A percentile compares a stretch with the other conserved stretches of the same genome.
Evolutionary conservation across 345 rosid genomes (phyloP).

Genomic region (Aquilaria sinensis): DNA sequence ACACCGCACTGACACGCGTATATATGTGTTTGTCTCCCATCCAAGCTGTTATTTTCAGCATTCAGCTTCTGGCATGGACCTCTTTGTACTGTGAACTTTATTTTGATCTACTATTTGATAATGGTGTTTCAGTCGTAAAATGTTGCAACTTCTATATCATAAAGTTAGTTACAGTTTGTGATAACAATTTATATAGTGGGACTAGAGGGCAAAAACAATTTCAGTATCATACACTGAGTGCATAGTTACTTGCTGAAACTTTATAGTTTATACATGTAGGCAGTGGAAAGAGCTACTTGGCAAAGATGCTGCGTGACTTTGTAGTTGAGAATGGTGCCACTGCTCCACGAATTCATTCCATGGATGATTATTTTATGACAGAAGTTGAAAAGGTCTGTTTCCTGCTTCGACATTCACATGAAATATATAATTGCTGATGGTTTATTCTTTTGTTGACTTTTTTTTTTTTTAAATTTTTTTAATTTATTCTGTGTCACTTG

Average conservation of each 20-base stretch:
- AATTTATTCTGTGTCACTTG: constrained; percentile 8
- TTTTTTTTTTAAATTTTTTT: background rate
- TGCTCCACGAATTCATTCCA: constrained; percentile 93
- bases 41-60: too few relatives aligned
- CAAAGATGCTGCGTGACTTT: constrained; percentile 81
- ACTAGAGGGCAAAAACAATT: background rate
- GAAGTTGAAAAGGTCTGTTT: constrained; percentile 84
- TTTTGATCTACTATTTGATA: too few relatives aligned
- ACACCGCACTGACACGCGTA: too few relatives aligned
- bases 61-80: too few relatives aligned
- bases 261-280: constrained; percentile 28
- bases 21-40: too few relatives aligned
- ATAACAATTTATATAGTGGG: background rate
- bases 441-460: background rate
- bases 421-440: too few relatives aligned
- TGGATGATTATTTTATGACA: constrained; percentile 98
- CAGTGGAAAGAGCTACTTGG: constrained; percentile 96
- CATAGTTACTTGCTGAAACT: background rate
- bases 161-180: background rate
- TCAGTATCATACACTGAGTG: background rate
- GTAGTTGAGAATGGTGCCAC: constrained; percentile 68
- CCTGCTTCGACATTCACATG: too few relatives aligned
- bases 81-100: too few relatives aligned
- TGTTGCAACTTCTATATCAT: background rate
- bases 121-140: background rate